These are phyloP conservation scores for Paralagenidium karlingii DNA, from an alignment of 352 stramenopile species.

Conservation along the genomic window DNA sequence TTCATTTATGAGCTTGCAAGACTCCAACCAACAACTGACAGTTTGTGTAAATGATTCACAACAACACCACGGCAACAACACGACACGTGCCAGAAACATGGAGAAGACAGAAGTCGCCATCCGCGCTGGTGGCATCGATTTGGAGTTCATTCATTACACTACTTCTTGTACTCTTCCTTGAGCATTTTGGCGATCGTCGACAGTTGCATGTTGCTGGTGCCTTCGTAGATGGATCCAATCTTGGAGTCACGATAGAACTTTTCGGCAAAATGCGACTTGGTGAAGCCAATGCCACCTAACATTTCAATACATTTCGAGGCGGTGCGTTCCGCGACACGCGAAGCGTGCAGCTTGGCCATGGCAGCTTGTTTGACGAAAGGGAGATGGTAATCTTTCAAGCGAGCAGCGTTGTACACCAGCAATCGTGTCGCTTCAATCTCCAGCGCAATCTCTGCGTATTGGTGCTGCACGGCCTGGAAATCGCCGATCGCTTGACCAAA, in stretches of 20 bases:
- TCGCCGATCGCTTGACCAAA: slow-evolving; percentile 92
- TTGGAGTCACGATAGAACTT: slow-evolving; percentile 97
- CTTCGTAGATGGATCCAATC: slow-evolving; percentile 96
- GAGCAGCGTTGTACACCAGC: slow-evolving; percentile 91
- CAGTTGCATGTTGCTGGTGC: slow-evolving; percentile 96
- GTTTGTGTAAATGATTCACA: no score
- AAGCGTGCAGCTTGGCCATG: slow-evolving; percentile 94
- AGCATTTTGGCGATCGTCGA: slow-evolving; percentile 87
- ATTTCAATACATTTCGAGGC: slow-evolving; percentile 95
- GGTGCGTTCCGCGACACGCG: slow-evolving; percentile 90
- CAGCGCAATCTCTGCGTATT: slow-evolving; percentile 91
- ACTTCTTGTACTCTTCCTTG: slow-evolving; percentile 83
- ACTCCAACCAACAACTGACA: no score
- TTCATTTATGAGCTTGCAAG: no score
- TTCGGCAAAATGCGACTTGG: slow-evolving; percentile 88
- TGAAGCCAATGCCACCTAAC: slow-evolving; percentile 93
- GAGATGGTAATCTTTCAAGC: slow-evolving; percentile 88
- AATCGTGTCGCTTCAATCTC: slow-evolving; percentile 90
- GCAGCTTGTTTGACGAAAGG: slow-evolving; percentile 96
- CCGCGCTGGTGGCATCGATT: no score
- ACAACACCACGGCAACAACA: no score
- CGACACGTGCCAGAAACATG: no score
- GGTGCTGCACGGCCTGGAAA: slow-evolving; percentile 95
- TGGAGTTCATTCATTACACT: no score
- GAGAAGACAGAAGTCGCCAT: no score